Evolutionary conservation across 2,329 filamentous ascomycete species (phyloP), one percentile per base, ranked within the genome.

Genomic region (Lizonia empirigonia): DNA sequence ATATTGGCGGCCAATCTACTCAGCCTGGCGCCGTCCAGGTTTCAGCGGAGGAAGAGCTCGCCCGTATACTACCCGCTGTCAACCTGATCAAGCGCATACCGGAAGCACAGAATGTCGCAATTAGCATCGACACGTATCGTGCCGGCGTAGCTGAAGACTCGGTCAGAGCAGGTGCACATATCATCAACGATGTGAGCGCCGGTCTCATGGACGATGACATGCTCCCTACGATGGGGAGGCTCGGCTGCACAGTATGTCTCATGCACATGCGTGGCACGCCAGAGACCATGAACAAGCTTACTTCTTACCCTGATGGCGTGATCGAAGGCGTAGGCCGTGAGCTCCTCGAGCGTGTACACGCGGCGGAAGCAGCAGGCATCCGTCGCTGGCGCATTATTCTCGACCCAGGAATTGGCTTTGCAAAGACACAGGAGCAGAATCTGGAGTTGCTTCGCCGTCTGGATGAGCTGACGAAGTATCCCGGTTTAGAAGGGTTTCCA

Each of bases 211-310:
- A 97, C 70, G 76, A 83, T 0, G 80, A 82, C 0, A 97, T 99
- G 91, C 82, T 99, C 0, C 65, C 85, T 12, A 91, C 89, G 0
- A 87, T 93, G 56, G 93, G 90, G 0, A 79, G 82, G 4, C 81
- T 94, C 0, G 87, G 89, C 27, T 90, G 87, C 63, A 91, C 91
- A 2, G 85, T 97, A 24, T 80, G 86, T 58, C 80, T 97, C 42
- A 96, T 95, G 90, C 92, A 97, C 76, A 96, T 94, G 89, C 90
- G 92, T 63, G 92, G 92, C 41, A 90, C 85, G 3, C 91, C 92
- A 0, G 81, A 83, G 41, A 96, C 88, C 2, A 97, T 97, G 92
- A 85, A 79, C 56, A 76, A 76, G 22, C 74, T 90, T 5, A 71
- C 72, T 5, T 56, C 62, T 15, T 96, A 96, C 68, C 85, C 86